Base-by-base conservation (phyloP, 192 early-diverging fungal species). In the Umbelopsis sp. region DNA sequence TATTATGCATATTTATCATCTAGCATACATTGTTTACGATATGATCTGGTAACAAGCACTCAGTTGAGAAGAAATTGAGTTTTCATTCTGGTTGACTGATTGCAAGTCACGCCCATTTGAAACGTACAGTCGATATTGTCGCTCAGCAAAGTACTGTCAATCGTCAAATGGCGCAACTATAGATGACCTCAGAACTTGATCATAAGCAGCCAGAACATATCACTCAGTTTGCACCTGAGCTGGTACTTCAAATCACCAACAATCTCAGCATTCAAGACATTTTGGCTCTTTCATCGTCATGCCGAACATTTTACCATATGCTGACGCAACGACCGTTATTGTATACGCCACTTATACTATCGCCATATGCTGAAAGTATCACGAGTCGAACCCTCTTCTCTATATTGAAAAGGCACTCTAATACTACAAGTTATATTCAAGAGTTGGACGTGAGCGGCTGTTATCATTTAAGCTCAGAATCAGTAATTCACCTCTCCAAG, bases 341-440 rank as follows among this genome's bases (percentile, higher is more conserved):
- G 21, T 78, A 72, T 72, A 45, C 68, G 41, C 71, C 68, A 31
- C 67, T 78, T 45, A 56, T 70, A 31, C 62, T 78, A 16, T 73
- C 76, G 17, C 68, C 56, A 8, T 73, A 73, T 24, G 38, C 45
- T 14, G 50, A 47, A 4, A 45, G 34, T 14, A 50, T 78, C 2
- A 70, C 67, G 9, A 73, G 73, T 29, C 45, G 21, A 5, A 43
- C 31, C 2, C 31, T 78, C 1, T 49, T 78, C 17, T 65, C 45
- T 5, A 45, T 78, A 26, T 31, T 78, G 43, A 50, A 56, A 31
- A 20, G 36, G 43, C 47, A 65, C 38, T 69, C 68, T 45, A 56
- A 25, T 49, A 6, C 21, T 16, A 36, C n/a, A 12, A 52, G 51
- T 7, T n/a, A 41, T 44, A 47, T 45, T 70, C 17, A 66, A 66